Conservation (phyloP, 176 grass and related monocot species). For the Pontederia crassipes region DNA sequence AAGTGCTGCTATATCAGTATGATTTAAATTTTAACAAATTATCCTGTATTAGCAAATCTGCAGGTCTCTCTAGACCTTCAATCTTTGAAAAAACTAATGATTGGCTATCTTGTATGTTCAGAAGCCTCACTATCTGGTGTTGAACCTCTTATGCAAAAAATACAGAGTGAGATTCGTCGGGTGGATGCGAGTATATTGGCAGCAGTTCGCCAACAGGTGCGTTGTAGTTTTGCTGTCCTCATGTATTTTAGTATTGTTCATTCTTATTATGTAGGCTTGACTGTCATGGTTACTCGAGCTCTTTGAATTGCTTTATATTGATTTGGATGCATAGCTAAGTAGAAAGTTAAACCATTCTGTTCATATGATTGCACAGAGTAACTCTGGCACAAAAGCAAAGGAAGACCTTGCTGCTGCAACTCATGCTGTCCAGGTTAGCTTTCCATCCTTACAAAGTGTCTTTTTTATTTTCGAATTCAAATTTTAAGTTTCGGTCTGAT, state of each 20-base stretch:
- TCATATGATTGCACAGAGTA: slow-evolving; percentile 49
- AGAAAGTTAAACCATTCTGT: not conserved
- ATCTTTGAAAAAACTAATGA: not conserved
- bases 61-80: not conserved
- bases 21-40: not conserved
- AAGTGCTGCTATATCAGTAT: slow-evolving; percentile 10
- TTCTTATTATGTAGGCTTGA: slow-evolving; percentile 1
- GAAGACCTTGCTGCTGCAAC: slow-evolving; percentile 98
- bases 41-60: not conserved
- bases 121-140: slow-evolving; percentile 90
- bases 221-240: not conserved
- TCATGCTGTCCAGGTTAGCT: slow-evolving; percentile 78
- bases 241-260: not conserved
- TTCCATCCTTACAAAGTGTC: not conserved
- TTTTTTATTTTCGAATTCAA: not conserved
- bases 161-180: slow-evolving; percentile 93
- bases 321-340: not conserved
- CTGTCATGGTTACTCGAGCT: not conserved
- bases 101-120: slow-evolving; percentile 20
- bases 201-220: slow-evolving; percentile 90
- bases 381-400: slow-evolving; percentile 96
- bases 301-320: not conserved
- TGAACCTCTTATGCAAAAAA: slow-evolving; percentile 99
- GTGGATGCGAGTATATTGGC: slow-evolving; percentile 91
- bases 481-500: not conserved